Evolutionary conservation across 768 basidiomycete genomes (phyloP).

Genomic region (Tremella yokohamensis): DNA sequence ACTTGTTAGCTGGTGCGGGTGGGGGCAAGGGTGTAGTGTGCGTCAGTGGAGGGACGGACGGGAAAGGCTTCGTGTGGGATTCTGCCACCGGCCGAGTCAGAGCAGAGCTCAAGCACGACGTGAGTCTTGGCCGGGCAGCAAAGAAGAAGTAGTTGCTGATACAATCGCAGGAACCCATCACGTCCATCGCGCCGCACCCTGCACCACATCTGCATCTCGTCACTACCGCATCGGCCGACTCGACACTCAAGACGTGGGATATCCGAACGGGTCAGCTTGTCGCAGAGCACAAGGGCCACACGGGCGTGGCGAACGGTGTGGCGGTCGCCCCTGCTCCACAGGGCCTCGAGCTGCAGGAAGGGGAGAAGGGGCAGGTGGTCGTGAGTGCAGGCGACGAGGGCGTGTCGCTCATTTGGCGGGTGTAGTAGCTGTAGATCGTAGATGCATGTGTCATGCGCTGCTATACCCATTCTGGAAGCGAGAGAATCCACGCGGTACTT

Average conservation of each 20-base stretch:
- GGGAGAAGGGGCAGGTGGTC: slow-evolving; percentile 61
- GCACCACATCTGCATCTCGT: slow-evolving; percentile 71
- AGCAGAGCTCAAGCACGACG: slow-evolving; percentile 75
- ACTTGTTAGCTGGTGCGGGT: slow-evolving; percentile 61
- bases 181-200: slow-evolving; percentile 70
- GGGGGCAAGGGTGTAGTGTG: slow-evolving; percentile 57
- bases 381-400: slow-evolving; percentile 91
- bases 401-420: slow-evolving; percentile 67
- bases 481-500: too few relatives aligned
- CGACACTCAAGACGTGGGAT: slow-evolving; percentile 86
- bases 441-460: neutral
- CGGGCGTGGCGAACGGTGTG: slow-evolving; percentile 69
- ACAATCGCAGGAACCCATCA: slow-evolving; percentile 78
- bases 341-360: slow-evolving; percentile 21
- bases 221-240: slow-evolving; percentile 82
- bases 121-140: slow-evolving; percentile 50
- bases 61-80: slow-evolving; percentile 93
- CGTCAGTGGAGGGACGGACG: slow-evolving; percentile 86
- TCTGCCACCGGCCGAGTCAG: slow-evolving; percentile 77
- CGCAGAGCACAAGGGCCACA: slow-evolving; percentile 78
- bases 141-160: neutral
- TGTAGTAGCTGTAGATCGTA: slow-evolving; percentile 24
- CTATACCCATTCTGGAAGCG: neutral
- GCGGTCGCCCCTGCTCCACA: slow-evolving; percentile 59
- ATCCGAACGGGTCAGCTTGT: slow-evolving; percentile 74